Base-by-base conservation (phyloP, 345 rosid genomes). In the Populus alba region DNA sequence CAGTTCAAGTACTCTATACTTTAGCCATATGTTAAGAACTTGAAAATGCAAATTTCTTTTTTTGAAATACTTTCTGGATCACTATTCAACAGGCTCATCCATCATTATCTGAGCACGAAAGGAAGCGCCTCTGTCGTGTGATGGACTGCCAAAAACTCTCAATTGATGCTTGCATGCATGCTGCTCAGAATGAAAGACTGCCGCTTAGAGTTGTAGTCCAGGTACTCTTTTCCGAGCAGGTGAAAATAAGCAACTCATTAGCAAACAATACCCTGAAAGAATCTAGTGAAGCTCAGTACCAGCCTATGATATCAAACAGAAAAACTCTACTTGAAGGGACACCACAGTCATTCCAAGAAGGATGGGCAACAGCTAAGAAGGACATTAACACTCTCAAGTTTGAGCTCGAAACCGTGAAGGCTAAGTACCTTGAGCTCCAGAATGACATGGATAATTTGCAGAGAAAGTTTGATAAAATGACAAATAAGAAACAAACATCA, bases 81-180 rank as follows among this genome's bases (percentile, higher is more conserved):
- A 37, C 66, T 41, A 62, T 47, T 65, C 45, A 35, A 72, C 87
- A 96, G 99, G 98, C 97, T 6, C 99, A 96, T 86, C 98, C 99
- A 27, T 90, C 97, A 25, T 86, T 96, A 23, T 89, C 98, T 0
- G 99, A 96, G 79, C 99, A 96, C 57, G 98, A 96, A 85, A 89
- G 99, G 89, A 96, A 96, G 84, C 84, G 97, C 13, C 85, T 96
- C 45, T 96, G 99, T 80, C 88, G 99, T 7, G 92, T 96, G 27
- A 92, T 96, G 98, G 97, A 96, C 83, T 93, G 98, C 84, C 99
- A 94, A 81, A 96, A 96, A 78, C 97, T 96, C 68, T 96, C 99
- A 2, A 89, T 96, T 59, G 99, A 96, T 59, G 99, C 99, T 1
- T 92, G 99, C 76, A 88, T 92, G 97, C 99, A 96, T 23, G 99